Evolutionary conservation across 768 basidiomycete genomes (phyloP).

Genomic region (Phylloporus arenicola): DNA sequence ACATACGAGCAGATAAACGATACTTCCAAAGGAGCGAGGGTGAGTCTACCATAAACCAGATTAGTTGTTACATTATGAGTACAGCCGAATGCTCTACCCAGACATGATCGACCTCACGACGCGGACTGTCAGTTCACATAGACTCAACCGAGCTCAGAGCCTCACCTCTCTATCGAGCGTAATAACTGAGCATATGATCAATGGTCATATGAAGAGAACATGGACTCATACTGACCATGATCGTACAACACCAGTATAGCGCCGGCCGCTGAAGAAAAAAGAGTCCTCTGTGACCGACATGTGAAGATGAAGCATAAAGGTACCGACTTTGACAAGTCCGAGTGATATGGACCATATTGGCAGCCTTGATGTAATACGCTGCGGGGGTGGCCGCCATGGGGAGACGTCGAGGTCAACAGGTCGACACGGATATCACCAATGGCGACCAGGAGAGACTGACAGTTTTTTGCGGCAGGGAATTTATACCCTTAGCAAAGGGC

Average conservation of each 20-base stretch:
- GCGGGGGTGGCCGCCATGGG: conserved; percentile 1
- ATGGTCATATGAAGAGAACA: background rate
- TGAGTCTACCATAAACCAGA: conserved; percentile 1
- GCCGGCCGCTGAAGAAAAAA: conserved; percentile 4
- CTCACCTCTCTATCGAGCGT: conserved; percentile 15
- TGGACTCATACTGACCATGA: conserved; percentile 8
- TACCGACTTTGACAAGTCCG: conserved; percentile 11
- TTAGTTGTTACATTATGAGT: background rate
- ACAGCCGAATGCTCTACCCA: conserved; percentile 11
- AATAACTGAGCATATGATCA: conserved; percentile 5
- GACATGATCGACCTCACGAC: conserved; percentile 13
- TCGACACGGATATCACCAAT: background rate
- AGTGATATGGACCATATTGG: conserved; percentile 1
- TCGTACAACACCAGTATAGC: conserved; percentile 15
- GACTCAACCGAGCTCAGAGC: background rate
- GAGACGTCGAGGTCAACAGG: background rate
- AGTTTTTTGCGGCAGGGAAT: background rate
- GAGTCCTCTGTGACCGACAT: background rate
- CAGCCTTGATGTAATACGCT: conserved; percentile 1
- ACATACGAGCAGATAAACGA: conserved; percentile 20
- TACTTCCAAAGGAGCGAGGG: conserved; percentile 9
- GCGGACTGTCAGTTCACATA: background rate
- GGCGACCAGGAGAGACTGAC: background rate
- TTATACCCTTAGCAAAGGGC: background rate
- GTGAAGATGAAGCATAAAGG: background rate